Conservation (phyloP, 176 grass and related monocot species). For the Oropetium thomaeum region DNA sequence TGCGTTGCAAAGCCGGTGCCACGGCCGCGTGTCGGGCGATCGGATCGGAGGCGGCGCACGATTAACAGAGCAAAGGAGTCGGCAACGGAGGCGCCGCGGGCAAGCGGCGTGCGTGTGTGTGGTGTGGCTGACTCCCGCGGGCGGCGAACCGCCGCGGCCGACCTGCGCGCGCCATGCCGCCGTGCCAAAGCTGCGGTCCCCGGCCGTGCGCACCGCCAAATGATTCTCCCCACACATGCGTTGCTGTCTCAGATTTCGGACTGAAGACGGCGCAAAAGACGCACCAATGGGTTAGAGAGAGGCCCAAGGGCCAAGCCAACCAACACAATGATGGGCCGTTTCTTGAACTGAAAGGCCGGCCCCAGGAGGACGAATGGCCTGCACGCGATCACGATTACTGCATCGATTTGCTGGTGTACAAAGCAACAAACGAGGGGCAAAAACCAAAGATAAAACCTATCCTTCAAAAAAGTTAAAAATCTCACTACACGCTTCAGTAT, state of each 20-base stretch:
- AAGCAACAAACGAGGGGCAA: no score
- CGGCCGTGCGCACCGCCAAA: no score
- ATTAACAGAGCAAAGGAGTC: no score
- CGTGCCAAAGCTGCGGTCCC: not conserved
- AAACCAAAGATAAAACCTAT: no score
- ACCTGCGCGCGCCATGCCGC: not conserved
- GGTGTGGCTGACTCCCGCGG: no score
- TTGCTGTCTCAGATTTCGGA: not conserved
- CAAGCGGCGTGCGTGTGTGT: not conserved
- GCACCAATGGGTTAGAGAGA: not conserved
- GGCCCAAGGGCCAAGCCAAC: not conserved
- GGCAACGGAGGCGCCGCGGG: not conserved
- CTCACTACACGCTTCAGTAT: no score
- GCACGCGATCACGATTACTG: not conserved
- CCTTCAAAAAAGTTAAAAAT: no score
- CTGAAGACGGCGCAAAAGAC: not conserved
- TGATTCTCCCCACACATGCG: not conserved
- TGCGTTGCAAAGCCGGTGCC: not conserved
- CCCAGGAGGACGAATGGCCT: not conserved
- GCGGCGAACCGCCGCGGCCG: no score
- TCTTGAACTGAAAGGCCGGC: not conserved
- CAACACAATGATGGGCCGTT: not conserved
- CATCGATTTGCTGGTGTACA: not conserved
- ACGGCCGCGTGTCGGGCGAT: constrained; percentile 9
- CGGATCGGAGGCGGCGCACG: not conserved